Base-by-base conservation (phyloP, 345 rosid species). In the Linum trigynum region DNA sequence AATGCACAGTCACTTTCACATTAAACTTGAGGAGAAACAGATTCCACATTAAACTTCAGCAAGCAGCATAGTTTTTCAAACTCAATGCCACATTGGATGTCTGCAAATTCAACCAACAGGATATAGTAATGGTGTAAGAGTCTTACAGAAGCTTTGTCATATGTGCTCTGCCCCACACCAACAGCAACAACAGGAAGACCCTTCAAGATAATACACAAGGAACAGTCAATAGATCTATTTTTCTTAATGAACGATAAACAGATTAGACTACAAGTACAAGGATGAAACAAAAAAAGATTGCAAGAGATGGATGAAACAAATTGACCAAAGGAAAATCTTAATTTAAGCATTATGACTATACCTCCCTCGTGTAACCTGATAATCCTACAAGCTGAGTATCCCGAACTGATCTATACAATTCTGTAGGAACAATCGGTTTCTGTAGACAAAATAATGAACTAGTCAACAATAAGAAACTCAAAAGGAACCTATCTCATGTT, bases 391-490 rank as follows among this genome's bases (percentile, higher is more conserved):
- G 77, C 61, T 74, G 71, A 48, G 77, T 60, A 69, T 74, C 77
- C 32, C 77, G 77, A 69, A 74, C 58, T 62, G 67, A 70, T 59
- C 69, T 69, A 38, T 67, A 74, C 65, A 61, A 15, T 55, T 75
- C 68, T 69, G 42, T 53, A 57, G 71, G 66, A 8, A 42, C 84
- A 35, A 69, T 69, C 58, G 99, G 99, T 61, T 66, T 74, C 77
- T 74, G 77, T 51, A 36, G 53, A 69, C 1, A 61, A n/a, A 39
- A 23, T 32, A 45, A 59, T 45, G 55, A 60, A 23, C 60, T 42
- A 41, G 66, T 59, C 45, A 57, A 55, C 5, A 10, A 70, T 50
- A 41, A 23, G 32, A 23, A 23, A 23, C 32, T 41, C 45, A 9
- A 15, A 12, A 48, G 53, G 53, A 48, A 48, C 53, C 9, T 9